Evolutionary conservation across 345 rosid genomes (phyloP).

Genomic region (Citrus australasica): DNA sequence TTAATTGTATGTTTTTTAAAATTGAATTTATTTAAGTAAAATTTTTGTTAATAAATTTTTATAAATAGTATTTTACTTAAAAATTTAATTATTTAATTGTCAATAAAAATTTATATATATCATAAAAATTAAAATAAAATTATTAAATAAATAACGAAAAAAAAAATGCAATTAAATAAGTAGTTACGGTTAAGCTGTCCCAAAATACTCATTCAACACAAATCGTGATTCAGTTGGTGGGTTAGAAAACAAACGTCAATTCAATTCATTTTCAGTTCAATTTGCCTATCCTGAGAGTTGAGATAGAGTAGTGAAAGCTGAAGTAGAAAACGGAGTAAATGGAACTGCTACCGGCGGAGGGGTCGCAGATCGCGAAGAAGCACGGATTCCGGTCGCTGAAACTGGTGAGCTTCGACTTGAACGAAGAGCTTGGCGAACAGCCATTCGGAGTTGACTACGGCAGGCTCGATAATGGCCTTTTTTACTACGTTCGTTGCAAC

Average conservation of each 20-base stretch:
- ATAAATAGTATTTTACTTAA: no score
- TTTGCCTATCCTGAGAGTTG: neutral
- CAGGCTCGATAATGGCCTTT: conserved; percentile 76
- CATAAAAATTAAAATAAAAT: no score
- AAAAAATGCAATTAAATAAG: no score
- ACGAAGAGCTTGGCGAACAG: conserved; percentile 43
- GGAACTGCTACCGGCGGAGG: conserved; percentile 67
- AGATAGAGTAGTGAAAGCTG: neutral
- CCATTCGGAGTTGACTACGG: conserved; percentile 81
- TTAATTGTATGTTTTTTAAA: no score
- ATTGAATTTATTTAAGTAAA: no score
- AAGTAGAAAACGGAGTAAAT: conserved; percentile 22
- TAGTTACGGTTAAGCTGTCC: no score
- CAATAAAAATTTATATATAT: no score
- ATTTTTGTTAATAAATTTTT: no score
- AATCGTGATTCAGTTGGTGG: neutral
- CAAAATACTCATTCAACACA: no score
- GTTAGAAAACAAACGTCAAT: neutral
- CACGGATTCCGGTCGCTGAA: conserved; percentile 86
- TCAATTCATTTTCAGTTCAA: neutral
- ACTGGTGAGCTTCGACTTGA: conserved; percentile 57
- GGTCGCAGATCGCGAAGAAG: conserved; percentile 49
- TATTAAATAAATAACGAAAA: no score
- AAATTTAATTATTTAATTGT: no score
- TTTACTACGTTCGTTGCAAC: conserved; percentile 80